Evolutionary conservation across 768 basidiomycete genomes (phyloP).

Genomic region (Lactarius pseudohatsudake): DNA sequence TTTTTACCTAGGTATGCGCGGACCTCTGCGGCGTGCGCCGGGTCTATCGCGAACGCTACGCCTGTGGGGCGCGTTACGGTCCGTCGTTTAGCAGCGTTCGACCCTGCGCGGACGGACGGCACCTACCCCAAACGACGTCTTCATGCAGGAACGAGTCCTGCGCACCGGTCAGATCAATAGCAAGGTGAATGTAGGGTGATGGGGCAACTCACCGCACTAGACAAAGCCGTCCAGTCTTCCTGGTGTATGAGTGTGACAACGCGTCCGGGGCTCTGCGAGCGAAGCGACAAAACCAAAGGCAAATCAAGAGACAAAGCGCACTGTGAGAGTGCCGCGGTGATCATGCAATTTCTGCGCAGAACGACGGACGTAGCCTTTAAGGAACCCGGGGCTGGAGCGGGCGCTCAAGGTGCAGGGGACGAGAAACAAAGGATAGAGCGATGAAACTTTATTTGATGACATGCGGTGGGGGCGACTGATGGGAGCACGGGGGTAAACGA

Average conservation of each 20-base stretch:
- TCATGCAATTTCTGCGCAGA: slow-evolving; percentile 93
- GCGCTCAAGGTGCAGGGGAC: background rate
- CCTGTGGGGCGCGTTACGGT: slow-evolving; percentile 42
- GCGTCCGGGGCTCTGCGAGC: slow-evolving; percentile 68
- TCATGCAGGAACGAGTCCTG: slow-evolving; percentile 73
- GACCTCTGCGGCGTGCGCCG: slow-evolving; percentile 69
- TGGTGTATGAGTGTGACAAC: slow-evolving; percentile 90
- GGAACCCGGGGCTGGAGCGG: slow-evolving; percentile 67
- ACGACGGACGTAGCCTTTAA: slow-evolving; percentile 87
- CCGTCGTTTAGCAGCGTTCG: too few relatives aligned
- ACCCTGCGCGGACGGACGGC: too few relatives aligned
- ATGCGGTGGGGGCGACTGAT: slow-evolving; percentile 60
- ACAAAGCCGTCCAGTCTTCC: slow-evolving; percentile 81
- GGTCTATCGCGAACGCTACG: slow-evolving; percentile 85
- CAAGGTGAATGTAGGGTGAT: too few relatives aligned
- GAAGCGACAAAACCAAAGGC: background rate
- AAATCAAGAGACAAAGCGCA: slow-evolving; percentile 32
- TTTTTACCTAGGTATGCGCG: slow-evolving; percentile 73
- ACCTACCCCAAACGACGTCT: slow-evolving; percentile 82
- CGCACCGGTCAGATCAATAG: too few relatives aligned
- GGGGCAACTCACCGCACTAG: slow-evolving; percentile 51
- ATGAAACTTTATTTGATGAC: slow-evolving; percentile 61
- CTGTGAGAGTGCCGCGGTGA: slow-evolving; percentile 87
- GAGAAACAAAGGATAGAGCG: background rate
- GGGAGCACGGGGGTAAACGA: too few relatives aligned